phyloP scores from a whole-genome alignment of 352 stramenopile genomes.

The Pythium utonaiense region DNA sequence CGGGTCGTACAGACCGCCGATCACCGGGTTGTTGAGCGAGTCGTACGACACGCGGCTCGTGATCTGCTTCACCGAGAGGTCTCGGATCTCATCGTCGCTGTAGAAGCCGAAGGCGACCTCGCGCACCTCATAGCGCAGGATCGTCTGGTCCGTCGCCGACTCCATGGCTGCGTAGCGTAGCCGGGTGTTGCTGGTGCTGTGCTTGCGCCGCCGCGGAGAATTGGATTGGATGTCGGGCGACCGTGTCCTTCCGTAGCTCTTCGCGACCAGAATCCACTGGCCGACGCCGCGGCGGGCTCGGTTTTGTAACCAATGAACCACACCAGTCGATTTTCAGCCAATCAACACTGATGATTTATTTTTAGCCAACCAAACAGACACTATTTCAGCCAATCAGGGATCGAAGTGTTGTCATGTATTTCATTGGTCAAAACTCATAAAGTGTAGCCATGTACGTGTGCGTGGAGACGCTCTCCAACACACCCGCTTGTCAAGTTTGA shows the following conservation, averaged over 20 bases:
- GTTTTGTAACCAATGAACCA: constrained; percentile 19
- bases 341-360: constrained; percentile 5
- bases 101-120: constrained; percentile 96
- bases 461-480: too few species aligned
- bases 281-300: neutral
- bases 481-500: too few species aligned
- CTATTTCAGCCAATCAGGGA: constrained; percentile 32
- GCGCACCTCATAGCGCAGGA: constrained; percentile 88
- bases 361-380: constrained; percentile 30
- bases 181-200: neutral
- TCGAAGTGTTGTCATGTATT: neutral
- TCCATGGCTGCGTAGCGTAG: constrained; percentile 45
- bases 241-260: constrained; percentile 14
- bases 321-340: constrained; percentile 25
- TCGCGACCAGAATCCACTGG: constrained; percentile 19
- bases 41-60: constrained; percentile 95
- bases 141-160: constrained; percentile 86
- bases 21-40: constrained; percentile 91
- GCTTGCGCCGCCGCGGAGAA: neutral
- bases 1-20: constrained; percentile 97
- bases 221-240: constrained; percentile 4
- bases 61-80: constrained; percentile 96
- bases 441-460: constrained; percentile 28
- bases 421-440: constrained; percentile 24
- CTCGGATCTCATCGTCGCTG: constrained; percentile 96